Base-by-base conservation (phyloP, 192 early-diverging fungal genomes). In the Borealophlyctis nickersoniae region DNA sequence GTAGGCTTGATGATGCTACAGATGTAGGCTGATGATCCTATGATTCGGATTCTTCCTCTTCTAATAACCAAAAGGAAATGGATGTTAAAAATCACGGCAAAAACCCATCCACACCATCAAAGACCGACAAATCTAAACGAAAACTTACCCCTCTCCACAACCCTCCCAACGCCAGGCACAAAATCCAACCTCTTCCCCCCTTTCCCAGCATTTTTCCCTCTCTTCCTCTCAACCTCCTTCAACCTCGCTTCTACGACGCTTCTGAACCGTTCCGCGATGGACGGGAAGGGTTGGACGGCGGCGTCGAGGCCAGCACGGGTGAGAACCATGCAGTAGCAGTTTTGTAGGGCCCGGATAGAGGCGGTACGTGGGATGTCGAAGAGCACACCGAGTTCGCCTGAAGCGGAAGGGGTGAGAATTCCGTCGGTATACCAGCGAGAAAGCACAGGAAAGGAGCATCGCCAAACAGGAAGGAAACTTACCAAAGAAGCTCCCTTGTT, bases 361-460 rank as follows among this genome's bases (percentile, higher is more conserved):
- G 77, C 77, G 0, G 77, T 79, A 3, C 77, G 63, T 2, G 77
- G 77, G 49, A 79, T 65, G 54, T 79, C 66, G 39, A 79, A 79
- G n/a, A 77, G 60, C 11, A 79, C 77, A 1, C 77, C 77, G 4
- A 79, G 70, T 50, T 79, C 77, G 27, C 74, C 74, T 76, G 13
- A 62, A 31, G 9, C 19, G 13, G n/a, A 1, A 26, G 35, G 22
- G 3, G 28, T 2, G n/a, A 16, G 22, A 58, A 30, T 16, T 19
- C 35, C 29, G 13, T 9, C 28, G 5, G 57, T 34, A 58, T 28
- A 11, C 5, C 26, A 19, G n/a, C n/a, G n/a, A n/a, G n/a, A n/a
- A n/a, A n/a, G n/a, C n/a, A n/a, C n/a, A n/a, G n/a, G n/a, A n/a
- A n/a, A n/a, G n/a, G n/a, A 48, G 39, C 39, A 48, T 9, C 39